Conservation (phyloP, 768 basidiomycete species). For the Postia placenta region DNA sequence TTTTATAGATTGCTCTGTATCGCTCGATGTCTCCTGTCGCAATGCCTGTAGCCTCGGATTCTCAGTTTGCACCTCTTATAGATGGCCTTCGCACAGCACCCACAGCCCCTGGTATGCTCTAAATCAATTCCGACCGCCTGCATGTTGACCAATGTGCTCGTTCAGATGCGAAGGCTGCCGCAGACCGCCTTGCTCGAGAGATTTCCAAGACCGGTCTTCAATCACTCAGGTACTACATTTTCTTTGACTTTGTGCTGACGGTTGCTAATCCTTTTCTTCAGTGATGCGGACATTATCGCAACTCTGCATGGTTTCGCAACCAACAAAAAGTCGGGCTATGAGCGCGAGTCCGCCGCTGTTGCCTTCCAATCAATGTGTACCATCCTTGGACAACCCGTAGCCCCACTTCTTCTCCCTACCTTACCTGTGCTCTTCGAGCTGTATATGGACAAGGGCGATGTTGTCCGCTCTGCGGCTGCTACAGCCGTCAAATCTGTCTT, state of each 20-base stretch:
- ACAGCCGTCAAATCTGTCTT: constrained; percentile 79
- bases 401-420: constrained; percentile 70
- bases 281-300: constrained; percentile 56
- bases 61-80: constrained; percentile 41
- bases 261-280: constrained; percentile 24
- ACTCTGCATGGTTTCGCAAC: constrained; percentile 64
- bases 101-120: constrained; percentile 29
- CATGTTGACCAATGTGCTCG: background rate
- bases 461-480: constrained; percentile 78
- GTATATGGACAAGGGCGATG: constrained; percentile 91
- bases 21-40: constrained; percentile 48
- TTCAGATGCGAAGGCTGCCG: constrained; percentile 78
- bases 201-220: constrained; percentile 58
- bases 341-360: constrained; percentile 82
- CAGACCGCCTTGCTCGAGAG: constrained; percentile 72
- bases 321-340: constrained; percentile 84
- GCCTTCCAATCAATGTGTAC: constrained; percentile 71
- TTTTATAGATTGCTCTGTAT: constrained; percentile 18
- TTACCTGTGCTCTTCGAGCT: constrained; percentile 77
- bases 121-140: background rate
- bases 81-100: constrained; percentile 32
- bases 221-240: constrained; percentile 46
- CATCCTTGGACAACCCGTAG: constrained; percentile 62
- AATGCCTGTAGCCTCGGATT: constrained; percentile 36
- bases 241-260: constrained; percentile 5